Evolutionary conservation across 768 basidiomycete species (phyloP), one percentile per base, ranked within the genome.

Genomic region (Solioccasus polychromus): DNA sequence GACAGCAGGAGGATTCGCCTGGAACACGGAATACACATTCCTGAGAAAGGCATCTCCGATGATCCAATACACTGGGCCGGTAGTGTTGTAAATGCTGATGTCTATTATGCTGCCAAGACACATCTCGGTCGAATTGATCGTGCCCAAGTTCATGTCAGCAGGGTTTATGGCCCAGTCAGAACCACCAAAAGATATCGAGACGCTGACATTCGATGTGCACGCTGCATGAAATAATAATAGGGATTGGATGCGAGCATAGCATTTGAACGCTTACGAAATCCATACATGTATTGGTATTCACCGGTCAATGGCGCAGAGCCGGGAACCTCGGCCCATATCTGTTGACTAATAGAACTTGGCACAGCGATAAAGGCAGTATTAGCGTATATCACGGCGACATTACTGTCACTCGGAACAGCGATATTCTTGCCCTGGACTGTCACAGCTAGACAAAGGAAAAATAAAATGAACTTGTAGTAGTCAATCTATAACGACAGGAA

Each of bases 311-410:
- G 50, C 17, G 58, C 39, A 1, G 85, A 69, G 14, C 80, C 80
- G 5, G 78, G 73, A 30, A 97, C 79, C 10, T 78, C 71, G 4
- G 55, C 61, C 72, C 81, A 96, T 43, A 96, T 74, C 10, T 70
- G 68, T 19, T 63, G 48, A 8, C 89, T 82, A 39, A 80, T 80
- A 0, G 54, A 65, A 0, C 77, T 63, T 0, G 93, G 92, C 0
- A 82, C 93, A 24, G 88, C 92, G 50, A 98, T 86, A 43, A 96
- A 76, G 7, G 91, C 93, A 0, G 93, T 95, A 24, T 92, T 92
- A 2, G 92, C 94, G 58, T 95, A 92, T 49, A 97, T 94, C 4
- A 89, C 92, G 20, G 83, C 75, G 11, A 82, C 58, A 0, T 63
- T 35, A 35, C 43, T 46, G 11, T 75, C 76, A 0, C 70, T 62